Conservation (phyloP, 306 rosid species). For the Inga leiocalycina region DNA sequence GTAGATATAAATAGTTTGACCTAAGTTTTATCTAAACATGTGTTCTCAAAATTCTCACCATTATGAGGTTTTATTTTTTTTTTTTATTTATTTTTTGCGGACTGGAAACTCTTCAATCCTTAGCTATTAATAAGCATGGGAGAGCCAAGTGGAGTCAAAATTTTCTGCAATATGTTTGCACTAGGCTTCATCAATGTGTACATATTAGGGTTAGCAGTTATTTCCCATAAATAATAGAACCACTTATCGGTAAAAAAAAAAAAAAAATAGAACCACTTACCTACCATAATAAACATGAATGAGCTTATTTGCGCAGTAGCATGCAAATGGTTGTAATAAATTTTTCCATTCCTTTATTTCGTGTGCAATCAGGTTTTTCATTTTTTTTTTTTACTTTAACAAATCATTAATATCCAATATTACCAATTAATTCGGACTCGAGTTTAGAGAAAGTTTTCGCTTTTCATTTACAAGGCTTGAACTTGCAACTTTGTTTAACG, state of each 20-base stretch:
- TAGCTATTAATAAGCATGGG: constrained; percentile 31
- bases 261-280: background rate
- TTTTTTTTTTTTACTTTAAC: no score
- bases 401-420: no score
- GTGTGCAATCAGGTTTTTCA: background rate
- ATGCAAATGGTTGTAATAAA: background rate
- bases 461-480: background rate
- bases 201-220: background rate
- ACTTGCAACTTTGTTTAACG: background rate
- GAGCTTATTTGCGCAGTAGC: no score
- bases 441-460: no score
- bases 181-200: background rate
- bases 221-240: background rate
- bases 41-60: background rate
- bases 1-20: no score
- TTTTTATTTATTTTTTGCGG: background rate
- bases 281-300: background rate
- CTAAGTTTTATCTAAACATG: no score
- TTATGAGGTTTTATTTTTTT: background rate
- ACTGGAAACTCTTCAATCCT: constrained; percentile 4
- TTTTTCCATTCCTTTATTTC: no score
- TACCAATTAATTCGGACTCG: no score
- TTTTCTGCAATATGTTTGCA: constrained; percentile 9
- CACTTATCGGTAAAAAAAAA: background rate
- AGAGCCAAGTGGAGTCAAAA: background rate